phyloP scores from a whole-genome alignment of 2,329 filamentous ascomycete species.

The Colletotrichum lini region DNA sequence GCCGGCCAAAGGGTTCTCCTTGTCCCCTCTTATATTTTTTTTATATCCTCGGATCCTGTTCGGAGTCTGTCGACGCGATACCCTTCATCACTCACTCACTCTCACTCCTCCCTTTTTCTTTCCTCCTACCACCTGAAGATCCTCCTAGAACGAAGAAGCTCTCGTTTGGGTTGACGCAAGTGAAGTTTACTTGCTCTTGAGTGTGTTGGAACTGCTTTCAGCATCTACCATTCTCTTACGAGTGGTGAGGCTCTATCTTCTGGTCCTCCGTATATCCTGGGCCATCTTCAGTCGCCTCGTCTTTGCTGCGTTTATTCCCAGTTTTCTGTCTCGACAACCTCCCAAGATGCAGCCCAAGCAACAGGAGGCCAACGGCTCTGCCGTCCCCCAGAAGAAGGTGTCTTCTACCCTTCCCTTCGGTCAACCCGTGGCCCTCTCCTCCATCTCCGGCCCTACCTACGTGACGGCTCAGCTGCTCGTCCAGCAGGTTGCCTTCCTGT shows the following conservation, averaged over 20 bases:
- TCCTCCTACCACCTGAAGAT: conserved; percentile 14
- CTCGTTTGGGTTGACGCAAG: conserved; percentile 39
- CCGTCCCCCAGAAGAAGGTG: conserved; percentile 55
- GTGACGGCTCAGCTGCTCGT: conserved; percentile 93
- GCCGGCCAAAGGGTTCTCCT: conserved; percentile 25
- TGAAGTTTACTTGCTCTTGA: conserved; percentile 29
- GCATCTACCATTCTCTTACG: conserved; percentile 34
- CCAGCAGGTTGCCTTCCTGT: conserved; percentile 94
- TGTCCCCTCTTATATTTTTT: conserved; percentile 19
- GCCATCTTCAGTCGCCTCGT: conserved; percentile 31
- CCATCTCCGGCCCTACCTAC: conserved; percentile 90
- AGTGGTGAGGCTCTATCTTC: conserved; percentile 27
- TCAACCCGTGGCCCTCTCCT: conserved; percentile 66
- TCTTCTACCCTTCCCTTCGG: conserved; percentile 72
- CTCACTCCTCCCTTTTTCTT: conserved; percentile 2
- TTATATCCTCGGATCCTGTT: conserved; percentile 40
- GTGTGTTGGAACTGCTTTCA: conserved; percentile 25
- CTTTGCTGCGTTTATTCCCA: conserved; percentile 29
- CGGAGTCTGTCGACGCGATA: conserved; percentile 25
- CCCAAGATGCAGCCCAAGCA: conserved; percentile 51
- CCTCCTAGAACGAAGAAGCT: conserved; percentile 34
- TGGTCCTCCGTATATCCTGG: conserved; percentile 30
- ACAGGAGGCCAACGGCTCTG: conserved; percentile 53
- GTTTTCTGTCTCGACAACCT: conserved; percentile 9
- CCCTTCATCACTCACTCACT: neutral